Base-by-base conservation (phyloP, 495 filamentous ascomycete genomes). In the Lentithecium fluviatile region DNA sequence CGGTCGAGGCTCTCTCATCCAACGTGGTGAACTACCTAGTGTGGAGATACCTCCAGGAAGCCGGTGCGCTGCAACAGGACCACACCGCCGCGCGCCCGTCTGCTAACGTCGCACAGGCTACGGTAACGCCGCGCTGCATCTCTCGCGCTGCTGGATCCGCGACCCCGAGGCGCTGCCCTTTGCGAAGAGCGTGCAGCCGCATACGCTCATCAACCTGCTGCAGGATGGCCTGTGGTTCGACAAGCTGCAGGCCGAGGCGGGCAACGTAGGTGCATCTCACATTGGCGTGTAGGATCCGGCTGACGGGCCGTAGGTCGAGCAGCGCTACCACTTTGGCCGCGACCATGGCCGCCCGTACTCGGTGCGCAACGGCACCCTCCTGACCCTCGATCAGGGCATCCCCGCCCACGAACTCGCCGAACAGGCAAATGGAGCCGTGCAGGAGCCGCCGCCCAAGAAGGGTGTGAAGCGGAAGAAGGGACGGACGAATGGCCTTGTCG, bases 1-100 rank as follows among this genome's bases (percentile, higher is more conserved):
- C 61, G 23, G 59, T 54, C 51, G 59, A 67, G 38, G 23, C 78
- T 68, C 82, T 98, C 70, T 88, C 89, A 75, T 93, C 91, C 62
- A 85, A 97, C 80, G 88, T 93, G 78, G 84, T 97, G 79, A 98
- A 97, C 82, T 97, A 93, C 81, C 81, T 98, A 78, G 89, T 98
- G 80, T 96, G 91, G 89, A 91, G 91, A 90, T 97, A 75, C 64
- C 72, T 74, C 62, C 74, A 77, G 62, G 71, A 77, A 61, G 58
- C 69, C 36, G 78, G 80, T 70, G 43, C 19, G 68, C 29, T 32
- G 11, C 20, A 29, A 24, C 23, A 5, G 12, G 5, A 4, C 6
- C 17, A 23, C 40, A 32, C 36, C 36, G 24, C 48, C 19, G 32
- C 2, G 6, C n/a, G 19, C 36, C 21, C 32, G 38, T 38, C 58